phyloP scores from a whole-genome alignment of 2,329 filamentous ascomycete species.

The Dactylellina cionopaga region DNA sequence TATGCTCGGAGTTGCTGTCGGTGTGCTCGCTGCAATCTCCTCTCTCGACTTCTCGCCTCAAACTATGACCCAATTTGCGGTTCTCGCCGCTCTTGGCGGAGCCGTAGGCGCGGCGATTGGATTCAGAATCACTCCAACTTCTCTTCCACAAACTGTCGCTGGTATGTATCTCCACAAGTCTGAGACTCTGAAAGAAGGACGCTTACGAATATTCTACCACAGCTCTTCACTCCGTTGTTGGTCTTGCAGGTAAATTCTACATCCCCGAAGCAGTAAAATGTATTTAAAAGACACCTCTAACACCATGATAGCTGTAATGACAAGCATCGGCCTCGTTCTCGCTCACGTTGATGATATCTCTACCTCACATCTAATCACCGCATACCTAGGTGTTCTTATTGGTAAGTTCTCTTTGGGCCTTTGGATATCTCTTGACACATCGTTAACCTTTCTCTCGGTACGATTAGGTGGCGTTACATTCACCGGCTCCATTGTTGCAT shows the following conservation, averaged over 20 bases:
- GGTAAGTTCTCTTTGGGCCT: conserved; percentile 63
- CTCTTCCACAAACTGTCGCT: conserved; percentile 84
- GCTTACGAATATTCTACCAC: not conserved
- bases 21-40: conserved; percentile 81
- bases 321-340: conserved; percentile 87
- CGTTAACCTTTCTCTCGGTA: not conserved
- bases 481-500: conserved; percentile 88
- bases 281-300: not conserved
- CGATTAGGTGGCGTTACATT: conserved; percentile 78
- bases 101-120: conserved; percentile 75
- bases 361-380: conserved; percentile 83
- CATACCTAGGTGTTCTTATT: conserved; percentile 86
- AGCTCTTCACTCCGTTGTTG: conserved; percentile 88
- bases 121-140: conserved; percentile 85
- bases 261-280: not conserved
- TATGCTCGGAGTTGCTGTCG: conserved; percentile 83
- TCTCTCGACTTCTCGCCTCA: conserved; percentile 83
- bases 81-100: conserved; percentile 75
- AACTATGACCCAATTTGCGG: conserved; percentile 81
- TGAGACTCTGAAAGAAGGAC: not conserved
- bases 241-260: conserved; percentile 70
- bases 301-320: conserved; percentile 73
- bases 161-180: conserved; percentile 1
- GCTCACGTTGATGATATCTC: conserved; percentile 75
- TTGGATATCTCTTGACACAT: not conserved